Evolutionary conservation across 139 green algal species (phyloP), one percentile per base, ranked within the genome.

Genomic region (Chlamydomonas asymmetrica): DNA sequence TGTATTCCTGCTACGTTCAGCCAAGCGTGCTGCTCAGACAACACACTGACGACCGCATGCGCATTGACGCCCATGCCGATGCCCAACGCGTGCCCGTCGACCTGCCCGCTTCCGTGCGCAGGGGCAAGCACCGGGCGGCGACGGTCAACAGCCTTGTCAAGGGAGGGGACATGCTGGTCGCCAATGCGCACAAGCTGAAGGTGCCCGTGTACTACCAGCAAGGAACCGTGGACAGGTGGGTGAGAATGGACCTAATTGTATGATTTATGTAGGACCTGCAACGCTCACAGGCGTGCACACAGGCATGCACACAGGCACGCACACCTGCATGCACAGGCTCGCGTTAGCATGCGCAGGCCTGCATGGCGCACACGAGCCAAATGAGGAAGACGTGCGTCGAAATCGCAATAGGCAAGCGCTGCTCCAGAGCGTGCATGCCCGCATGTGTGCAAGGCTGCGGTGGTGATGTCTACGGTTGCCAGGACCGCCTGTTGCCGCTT

Each of bases 121-220:
- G n/a, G n/a, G n/a, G n/a, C n/a, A n/a, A n/a, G n/a, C n/a, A n/a
- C n/a, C n/a, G n/a, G n/a, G n/a, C n/a, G n/a, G 57, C 57, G 39
- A 76, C 70, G 29, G 31, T 76, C 10, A 40, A 56, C 54, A 68
- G 56, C 40, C 39, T 76, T 56, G 40, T 76, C 32, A 43, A 25
- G 52, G 70, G 39, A 41, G 67, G 70, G 40, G 5, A n/a, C 4
- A 56, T 31, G 35, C 57, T 76, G 56, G 39, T 29, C 40, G 2
- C 18, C 5, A 25, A 10, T 2, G 38, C 38, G 31, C 56, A 48
- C 39, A 38, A 29, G 29, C 20, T 75, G 18, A 45, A 32, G 2
- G 6, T 66, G 40, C 69, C 69, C 2, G 4, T 75, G 37, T 66
- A 59, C 38, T 38, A 43, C 4, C 38, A 59, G 54, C 69, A 75